A percentile compares a stretch with the other conserved stretches of the same genome.
Conservation (phyloP, 148 eudicot species). For the Chenopodium quinoa region DNA sequence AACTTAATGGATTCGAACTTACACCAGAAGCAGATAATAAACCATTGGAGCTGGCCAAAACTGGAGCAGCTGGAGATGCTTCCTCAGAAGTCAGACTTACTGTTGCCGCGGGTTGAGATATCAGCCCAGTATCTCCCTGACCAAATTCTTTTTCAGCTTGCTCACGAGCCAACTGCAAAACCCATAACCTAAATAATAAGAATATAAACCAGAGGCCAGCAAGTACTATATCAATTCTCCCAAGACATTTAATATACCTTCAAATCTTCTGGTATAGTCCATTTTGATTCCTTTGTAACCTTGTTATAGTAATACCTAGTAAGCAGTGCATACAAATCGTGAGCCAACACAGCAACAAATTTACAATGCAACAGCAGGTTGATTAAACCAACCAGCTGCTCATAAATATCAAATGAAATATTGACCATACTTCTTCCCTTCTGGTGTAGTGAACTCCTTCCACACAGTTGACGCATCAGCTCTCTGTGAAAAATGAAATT, state of each 20-base stretch:
- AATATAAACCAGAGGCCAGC: background rate
- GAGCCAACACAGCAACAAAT: background rate
- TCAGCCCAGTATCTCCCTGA: slow-evolving; percentile 38
- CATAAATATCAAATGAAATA: background rate
- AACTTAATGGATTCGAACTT: slow-evolving; percentile 49
- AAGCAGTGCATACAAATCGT: slow-evolving; percentile 12
- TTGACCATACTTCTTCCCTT: slow-evolving; percentile 74
- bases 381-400: slow-evolving; percentile 3
- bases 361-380: background rate
- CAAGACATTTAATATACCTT: slow-evolving; percentile 47
- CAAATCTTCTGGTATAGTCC: slow-evolving; percentile 93
- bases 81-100: slow-evolving; percentile 41
- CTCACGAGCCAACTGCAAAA: slow-evolving; percentile 84
- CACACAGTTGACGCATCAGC: slow-evolving; percentile 98
- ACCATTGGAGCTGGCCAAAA: slow-evolving; percentile 38
- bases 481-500: slow-evolving; percentile 51
- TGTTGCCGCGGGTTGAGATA: slow-evolving; percentile 32
- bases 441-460: slow-evolving; percentile 92
- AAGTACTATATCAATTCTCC: background rate
- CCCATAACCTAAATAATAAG: slow-evolving; percentile 5
- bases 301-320: slow-evolving; percentile 91
- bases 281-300: slow-evolving; percentile 87
- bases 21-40: slow-evolving; percentile 33
- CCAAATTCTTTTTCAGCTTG: slow-evolving; percentile 59
- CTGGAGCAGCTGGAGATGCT: slow-evolving; percentile 37